A percentile compares a stretch with the other conserved stretches of the same genome.
These are phyloP conservation scores for Fusarium abutilonis DNA, from an alignment of 2,329 filamentous ascomycete species.

Conservation along the genomic window DNA sequence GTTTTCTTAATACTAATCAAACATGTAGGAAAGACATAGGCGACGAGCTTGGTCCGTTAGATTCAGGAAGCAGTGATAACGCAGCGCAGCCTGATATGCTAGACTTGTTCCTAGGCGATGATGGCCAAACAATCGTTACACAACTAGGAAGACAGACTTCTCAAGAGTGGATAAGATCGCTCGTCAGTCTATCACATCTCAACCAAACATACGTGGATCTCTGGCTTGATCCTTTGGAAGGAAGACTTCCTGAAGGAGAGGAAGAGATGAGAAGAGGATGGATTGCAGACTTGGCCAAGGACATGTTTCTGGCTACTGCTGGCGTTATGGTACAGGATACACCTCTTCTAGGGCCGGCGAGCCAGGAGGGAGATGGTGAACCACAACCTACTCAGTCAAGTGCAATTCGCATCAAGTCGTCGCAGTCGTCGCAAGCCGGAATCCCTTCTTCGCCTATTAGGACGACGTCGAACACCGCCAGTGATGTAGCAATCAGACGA, in stretches of 20 bases:
- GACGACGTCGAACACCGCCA: conserved; percentile 13
- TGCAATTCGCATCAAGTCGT: conserved; percentile 40
- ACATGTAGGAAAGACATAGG: conserved; percentile 45
- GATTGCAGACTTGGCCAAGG: conserved; percentile 49
- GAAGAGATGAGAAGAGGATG: conserved; percentile 42
- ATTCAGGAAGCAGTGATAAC: conserved; percentile 24
- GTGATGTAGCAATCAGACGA: conserved; percentile 49
- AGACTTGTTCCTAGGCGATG: conserved; percentile 42
- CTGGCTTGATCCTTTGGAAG: conserved; percentile 47
- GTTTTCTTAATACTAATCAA: conserved; percentile 7
- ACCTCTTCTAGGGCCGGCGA: conserved; percentile 44
- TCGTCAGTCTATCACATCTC: conserved; percentile 45
- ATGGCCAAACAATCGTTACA: conserved; percentile 45
- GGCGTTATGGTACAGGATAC: conserved; percentile 51
- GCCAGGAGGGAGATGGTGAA: conserved; percentile 11
- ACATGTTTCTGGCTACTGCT: conserved; percentile 50
- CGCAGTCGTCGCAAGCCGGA: conserved; percentile 33
- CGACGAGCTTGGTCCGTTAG: conserved; percentile 7
- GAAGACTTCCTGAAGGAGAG: conserved; percentile 39
- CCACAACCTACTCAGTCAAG: conserved; percentile 22
- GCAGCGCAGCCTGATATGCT: conserved; percentile 46
- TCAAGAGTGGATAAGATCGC: conserved; percentile 39
- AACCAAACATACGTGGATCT: conserved; percentile 45
- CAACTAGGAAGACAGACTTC: conserved; percentile 44
- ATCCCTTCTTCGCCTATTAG: conserved; percentile 41